These are phyloP conservation scores for Apiospora malaysiana DNA, from an alignment of 2,329 filamentous ascomycete genomes.

Conservation along the genomic window DNA sequence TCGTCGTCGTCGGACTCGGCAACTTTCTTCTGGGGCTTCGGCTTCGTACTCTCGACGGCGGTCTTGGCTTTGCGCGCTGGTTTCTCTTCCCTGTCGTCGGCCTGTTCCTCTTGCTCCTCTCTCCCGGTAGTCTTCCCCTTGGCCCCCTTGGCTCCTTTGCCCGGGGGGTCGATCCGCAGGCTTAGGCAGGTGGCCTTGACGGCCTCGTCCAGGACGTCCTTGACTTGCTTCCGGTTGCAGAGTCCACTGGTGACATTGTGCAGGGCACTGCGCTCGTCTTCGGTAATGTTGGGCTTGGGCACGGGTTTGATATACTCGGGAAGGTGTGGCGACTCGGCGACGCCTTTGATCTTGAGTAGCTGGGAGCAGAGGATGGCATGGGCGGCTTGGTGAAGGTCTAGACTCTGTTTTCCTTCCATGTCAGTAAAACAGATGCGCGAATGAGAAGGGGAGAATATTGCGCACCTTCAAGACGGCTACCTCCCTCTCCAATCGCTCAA, in stretches of 20 bases:
- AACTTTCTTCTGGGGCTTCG: slow-evolving; percentile 27
- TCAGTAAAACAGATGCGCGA: slow-evolving; percentile 23
- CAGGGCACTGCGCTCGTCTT: slow-evolving; percentile 56
- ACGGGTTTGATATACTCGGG: slow-evolving; percentile 55
- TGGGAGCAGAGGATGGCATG: slow-evolving; percentile 61
- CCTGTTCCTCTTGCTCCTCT: slow-evolving; percentile 31
- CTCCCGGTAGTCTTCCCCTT: slow-evolving; percentile 47
- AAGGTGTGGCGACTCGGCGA: slow-evolving; percentile 57
- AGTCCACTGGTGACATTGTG: slow-evolving; percentile 66
- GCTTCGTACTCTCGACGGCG: slow-evolving; percentile 31
- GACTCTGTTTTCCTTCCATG: slow-evolving; percentile 46
- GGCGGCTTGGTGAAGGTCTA: slow-evolving; percentile 63
- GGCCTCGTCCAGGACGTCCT: slow-evolving; percentile 54
- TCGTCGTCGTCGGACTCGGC: slow-evolving; percentile 28
- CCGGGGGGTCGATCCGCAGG: slow-evolving; percentile 55
- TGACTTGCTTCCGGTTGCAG: slow-evolving; percentile 58
- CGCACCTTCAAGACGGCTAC: slow-evolving; percentile 60
- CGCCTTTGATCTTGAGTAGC: slow-evolving; percentile 58
- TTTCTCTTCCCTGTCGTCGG: slow-evolving; percentile 39
- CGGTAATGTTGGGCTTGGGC: slow-evolving; percentile 56
- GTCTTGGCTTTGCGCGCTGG: slow-evolving; percentile 34
- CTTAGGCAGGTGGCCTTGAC: slow-evolving; percentile 54
- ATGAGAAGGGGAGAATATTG: slow-evolving; percentile 15
- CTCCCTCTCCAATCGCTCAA: slow-evolving; percentile 67
- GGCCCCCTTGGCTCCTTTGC: slow-evolving; percentile 43